Conservation (phyloP, 768 basidiomycete genomes). For the Strobilomyces confusus region DNA sequence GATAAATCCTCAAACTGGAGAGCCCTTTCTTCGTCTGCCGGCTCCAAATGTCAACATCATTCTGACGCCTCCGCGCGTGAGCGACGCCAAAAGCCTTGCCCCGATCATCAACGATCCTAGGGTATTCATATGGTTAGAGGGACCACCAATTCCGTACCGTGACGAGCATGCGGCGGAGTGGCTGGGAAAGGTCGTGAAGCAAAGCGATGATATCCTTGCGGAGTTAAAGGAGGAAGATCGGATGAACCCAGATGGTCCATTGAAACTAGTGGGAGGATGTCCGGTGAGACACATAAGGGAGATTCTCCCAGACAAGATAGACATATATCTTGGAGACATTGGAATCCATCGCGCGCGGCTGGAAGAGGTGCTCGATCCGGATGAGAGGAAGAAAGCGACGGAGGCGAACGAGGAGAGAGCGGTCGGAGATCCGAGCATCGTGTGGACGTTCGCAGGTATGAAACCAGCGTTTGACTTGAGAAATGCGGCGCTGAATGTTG, state of each 20-base stretch:
- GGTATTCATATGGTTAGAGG: conserved; percentile 43
- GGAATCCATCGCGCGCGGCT: conserved; percentile 22
- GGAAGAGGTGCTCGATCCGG: conserved; percentile 33
- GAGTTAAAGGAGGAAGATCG: conserved; percentile 18
- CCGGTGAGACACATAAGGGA: conserved; percentile 54
- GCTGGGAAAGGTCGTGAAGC: conserved; percentile 22
- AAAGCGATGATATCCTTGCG: conserved; percentile 20
- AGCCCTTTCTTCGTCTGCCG: conserved; percentile 54
- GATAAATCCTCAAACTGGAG: conserved; percentile 40
- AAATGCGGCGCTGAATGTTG: neutral
- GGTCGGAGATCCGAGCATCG: conserved; percentile 50
- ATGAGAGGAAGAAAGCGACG: conserved; percentile 32
- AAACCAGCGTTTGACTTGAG: neutral
- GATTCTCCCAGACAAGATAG: conserved; percentile 49
- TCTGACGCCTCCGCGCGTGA: conserved; percentile 52
- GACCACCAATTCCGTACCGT: conserved; percentile 53
- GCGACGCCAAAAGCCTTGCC: conserved; percentile 38
- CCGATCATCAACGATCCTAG: conserved; percentile 46
- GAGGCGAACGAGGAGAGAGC: conserved; percentile 40
- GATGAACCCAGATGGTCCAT: conserved; percentile 16
- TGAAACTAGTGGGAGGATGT: conserved; percentile 38
- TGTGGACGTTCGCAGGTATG: conserved; percentile 63
- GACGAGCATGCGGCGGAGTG: conserved; percentile 38
- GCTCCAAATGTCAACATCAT: conserved; percentile 51
- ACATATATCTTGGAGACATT: conserved; percentile 48